Evolutionary conservation across 441 rosid genomes (phyloP).

Genomic region (Syzygium malaccense): DNA sequence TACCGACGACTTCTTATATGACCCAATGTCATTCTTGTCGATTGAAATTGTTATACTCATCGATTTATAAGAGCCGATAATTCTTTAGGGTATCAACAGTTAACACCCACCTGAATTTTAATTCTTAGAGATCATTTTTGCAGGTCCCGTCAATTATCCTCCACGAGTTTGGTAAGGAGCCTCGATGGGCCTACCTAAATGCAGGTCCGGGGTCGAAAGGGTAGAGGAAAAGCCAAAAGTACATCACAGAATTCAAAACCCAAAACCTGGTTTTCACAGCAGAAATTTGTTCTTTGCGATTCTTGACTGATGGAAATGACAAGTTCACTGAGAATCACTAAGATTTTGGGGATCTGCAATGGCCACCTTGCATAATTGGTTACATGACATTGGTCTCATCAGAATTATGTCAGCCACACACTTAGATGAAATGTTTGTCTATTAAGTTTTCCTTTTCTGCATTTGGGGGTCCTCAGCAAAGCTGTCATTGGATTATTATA

Average conservation of each 20-base stretch:
- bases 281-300: background rate
- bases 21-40: background rate
- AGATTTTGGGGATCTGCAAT: background rate
- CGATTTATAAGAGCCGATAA: background rate
- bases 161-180: background rate
- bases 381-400: background rate
- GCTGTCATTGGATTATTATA: background rate
- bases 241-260: background rate
- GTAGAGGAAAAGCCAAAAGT: background rate
- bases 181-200: background rate
- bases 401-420: background rate
- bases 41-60: background rate
- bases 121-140: background rate
- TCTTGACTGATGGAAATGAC: background rate
- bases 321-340: background rate
- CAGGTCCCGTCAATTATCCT: background rate
- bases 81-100: too few relatives aligned
- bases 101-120: background rate
- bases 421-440: background rate
- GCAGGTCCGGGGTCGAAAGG: background rate
- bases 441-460: background rate
- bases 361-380: background rate
- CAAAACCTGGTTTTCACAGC: background rate
- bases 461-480: background rate
- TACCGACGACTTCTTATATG: fast-evolving